Conservation (phyloP, 2,329 filamentous ascomycete genomes). For the Calonectria fujianensis region DNA sequence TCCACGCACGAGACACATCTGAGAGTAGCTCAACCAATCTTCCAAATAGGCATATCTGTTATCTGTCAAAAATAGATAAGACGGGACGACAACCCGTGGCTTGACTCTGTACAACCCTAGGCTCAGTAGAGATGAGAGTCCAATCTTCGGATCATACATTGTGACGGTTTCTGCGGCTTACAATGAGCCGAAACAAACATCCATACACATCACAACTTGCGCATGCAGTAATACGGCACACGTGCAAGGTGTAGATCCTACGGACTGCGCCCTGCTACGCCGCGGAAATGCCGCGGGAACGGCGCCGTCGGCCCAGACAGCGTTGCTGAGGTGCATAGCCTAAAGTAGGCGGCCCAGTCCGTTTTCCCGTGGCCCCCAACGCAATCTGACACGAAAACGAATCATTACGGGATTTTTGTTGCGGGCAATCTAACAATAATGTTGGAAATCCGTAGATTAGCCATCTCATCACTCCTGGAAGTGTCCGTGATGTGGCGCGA, state of each 20-base stretch:
- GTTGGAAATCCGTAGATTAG: neutral
- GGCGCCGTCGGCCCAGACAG: conserved; percentile 41
- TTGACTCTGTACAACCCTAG: neutral
- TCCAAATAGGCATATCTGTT: neutral
- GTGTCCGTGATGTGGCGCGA: neutral
- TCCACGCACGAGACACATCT: too few species aligned
- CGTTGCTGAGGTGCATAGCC: conserved; percentile 36
- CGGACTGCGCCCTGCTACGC: conserved; percentile 19
- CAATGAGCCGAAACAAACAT: neutral
- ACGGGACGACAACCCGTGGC: neutral
- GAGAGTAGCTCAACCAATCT: neutral
- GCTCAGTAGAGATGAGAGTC: neutral
- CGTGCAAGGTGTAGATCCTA: conserved; percentile 35
- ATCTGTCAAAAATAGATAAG: neutral
- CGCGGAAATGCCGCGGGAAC: conserved; percentile 37
- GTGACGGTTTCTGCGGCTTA: neutral
- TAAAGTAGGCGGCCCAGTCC: conserved; percentile 19
- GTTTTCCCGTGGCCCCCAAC: conserved; percentile 20
- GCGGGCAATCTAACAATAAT: neutral
- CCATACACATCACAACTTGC: conserved; percentile 2
- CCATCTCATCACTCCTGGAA: neutral
- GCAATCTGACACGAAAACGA: neutral
- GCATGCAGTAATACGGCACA: conserved; percentile 32
- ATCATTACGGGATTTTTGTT: neutral
- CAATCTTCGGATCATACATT: neutral